phyloP scores from a whole-genome alignment of 257 asterid species.

The Galeopsis tetrahit region DNA sequence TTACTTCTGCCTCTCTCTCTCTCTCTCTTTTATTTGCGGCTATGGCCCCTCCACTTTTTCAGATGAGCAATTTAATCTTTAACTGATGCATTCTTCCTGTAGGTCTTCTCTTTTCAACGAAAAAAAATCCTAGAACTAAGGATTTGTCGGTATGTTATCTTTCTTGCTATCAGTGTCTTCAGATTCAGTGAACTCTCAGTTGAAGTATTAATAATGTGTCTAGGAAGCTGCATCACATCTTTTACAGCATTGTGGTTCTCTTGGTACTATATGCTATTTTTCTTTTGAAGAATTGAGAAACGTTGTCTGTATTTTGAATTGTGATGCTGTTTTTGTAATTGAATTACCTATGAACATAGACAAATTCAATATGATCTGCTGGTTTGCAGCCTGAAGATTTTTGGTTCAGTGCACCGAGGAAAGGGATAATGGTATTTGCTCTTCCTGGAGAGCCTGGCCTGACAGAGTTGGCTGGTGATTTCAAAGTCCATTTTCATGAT shows the following conservation, averaged over 20 bases:
- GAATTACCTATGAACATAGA: background rate
- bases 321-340: constrained; percentile 9
- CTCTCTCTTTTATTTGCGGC: constrained; percentile 2
- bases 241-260: constrained; percentile 2
- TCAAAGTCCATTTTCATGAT: constrained; percentile 95
- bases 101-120: constrained; percentile 94
- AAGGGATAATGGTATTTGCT: constrained; percentile 95
- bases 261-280: constrained; percentile 13
- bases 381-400: constrained; percentile 86
- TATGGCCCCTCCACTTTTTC: background rate
- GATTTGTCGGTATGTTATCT: constrained; percentile 75
- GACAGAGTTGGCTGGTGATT: constrained; percentile 89
- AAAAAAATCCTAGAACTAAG: constrained; percentile 94
- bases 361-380: constrained; percentile 5
- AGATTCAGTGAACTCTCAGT: constrained; percentile 13
- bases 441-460: constrained; percentile 99
- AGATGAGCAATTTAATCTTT: constrained; percentile 19
- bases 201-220: constrained; percentile 13
- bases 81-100: constrained; percentile 37
- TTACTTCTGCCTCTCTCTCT: constrained; percentile 30
- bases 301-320: background rate
- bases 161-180: constrained; percentile 20
- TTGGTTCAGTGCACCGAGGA: constrained; percentile 97
- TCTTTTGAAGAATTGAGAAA: constrained; percentile 7
- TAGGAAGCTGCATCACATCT: constrained; percentile 29